A percentile compares a stretch with the other conserved stretches of the same genome.
Conservation (phyloP, 768 basidiomycete genomes). For the Leccinum aurantiacum region DNA sequence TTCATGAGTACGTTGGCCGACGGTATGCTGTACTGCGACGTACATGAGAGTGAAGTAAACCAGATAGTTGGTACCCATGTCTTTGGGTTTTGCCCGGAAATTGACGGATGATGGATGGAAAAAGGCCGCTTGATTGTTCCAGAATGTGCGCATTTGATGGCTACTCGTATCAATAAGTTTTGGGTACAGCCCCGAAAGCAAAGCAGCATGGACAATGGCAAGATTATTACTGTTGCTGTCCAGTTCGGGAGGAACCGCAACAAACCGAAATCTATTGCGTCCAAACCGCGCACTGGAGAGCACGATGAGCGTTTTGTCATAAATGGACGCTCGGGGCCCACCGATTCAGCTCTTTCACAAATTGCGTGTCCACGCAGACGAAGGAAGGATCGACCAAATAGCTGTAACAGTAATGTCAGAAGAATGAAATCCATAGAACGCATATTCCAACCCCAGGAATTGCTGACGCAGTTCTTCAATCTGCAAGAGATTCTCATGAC, state of each 20-base stretch:
- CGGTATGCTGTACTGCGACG: slow-evolving; percentile 17
- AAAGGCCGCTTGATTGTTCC: slow-evolving; percentile 73
- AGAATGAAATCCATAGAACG: slow-evolving; percentile 1
- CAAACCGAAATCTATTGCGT: slow-evolving; percentile 73
- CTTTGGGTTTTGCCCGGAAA: slow-evolving; percentile 62
- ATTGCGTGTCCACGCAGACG: slow-evolving; percentile 62
- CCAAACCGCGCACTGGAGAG: slow-evolving; percentile 67
- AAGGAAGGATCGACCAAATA: slow-evolving; percentile 90
- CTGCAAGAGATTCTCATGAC: slow-evolving; percentile 91
- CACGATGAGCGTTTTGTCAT: slow-evolving; percentile 11
- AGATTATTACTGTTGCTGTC: slow-evolving; percentile 68
- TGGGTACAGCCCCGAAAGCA: slow-evolving; percentile 87
- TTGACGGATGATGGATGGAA: slow-evolving; percentile 96
- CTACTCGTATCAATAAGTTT: slow-evolving; percentile 67
- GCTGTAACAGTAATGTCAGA: slow-evolving; percentile 37
- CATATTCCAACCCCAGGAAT: slow-evolving; percentile 56
- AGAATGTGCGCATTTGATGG: slow-evolving; percentile 68
- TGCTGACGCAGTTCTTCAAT: slow-evolving; percentile 97
- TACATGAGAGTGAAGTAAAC: slow-evolving; percentile 90
- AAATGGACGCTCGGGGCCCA: slow-evolving; percentile 15
- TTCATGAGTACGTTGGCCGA: slow-evolving; percentile 6
- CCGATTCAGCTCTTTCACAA: slow-evolving; percentile 74
- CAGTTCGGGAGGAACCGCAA: slow-evolving; percentile 67
- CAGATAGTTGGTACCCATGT: slow-evolving; percentile 75
- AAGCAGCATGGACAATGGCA: slow-evolving; percentile 72